Conservation (phyloP, 768 basidiomycete genomes). For the Terana coerulea region DNA sequence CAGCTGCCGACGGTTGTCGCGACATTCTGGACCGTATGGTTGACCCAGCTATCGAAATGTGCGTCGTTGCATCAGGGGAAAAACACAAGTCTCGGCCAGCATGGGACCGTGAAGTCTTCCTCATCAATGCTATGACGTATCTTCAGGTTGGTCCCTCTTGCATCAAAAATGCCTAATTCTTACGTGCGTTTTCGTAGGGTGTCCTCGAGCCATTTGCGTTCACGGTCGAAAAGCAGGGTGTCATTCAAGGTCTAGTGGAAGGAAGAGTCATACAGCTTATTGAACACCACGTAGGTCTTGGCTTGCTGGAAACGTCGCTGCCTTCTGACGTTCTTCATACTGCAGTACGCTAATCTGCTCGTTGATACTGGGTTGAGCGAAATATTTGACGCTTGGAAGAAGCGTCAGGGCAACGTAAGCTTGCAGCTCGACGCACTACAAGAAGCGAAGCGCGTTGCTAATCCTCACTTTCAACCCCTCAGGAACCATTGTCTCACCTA, state of each 20-base stretch:
- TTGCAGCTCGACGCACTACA: not conserved
- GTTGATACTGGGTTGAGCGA: conserved; percentile 50
- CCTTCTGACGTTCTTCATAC: not conserved
- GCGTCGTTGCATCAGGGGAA: conserved; percentile 60
- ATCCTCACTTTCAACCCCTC: not conserved
- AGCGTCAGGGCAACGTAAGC: conserved; percentile 38
- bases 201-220: conserved; percentile 68
- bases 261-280: conserved; percentile 60
- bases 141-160: conserved; percentile 54
- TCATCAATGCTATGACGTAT: conserved; percentile 83
- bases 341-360: conserved; percentile 48
- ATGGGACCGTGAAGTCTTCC: conserved; percentile 84
- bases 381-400: conserved; percentile 40
- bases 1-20: conserved; percentile 46
- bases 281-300: conserved; percentile 72
- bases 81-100: conserved; percentile 48
- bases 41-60: conserved; percentile 80
- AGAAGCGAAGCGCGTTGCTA: too few relatives aligned
- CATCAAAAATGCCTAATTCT: not conserved
- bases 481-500: conserved; percentile 76
- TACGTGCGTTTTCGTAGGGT: conserved; percentile 35
- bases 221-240: conserved; percentile 53
- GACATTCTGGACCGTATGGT: conserved; percentile 80
- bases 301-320: not conserved
- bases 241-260: conserved; percentile 60